phyloP scores from a whole-genome alignment of 768 basidiomycete species.

The Macrocybe gigantea region DNA sequence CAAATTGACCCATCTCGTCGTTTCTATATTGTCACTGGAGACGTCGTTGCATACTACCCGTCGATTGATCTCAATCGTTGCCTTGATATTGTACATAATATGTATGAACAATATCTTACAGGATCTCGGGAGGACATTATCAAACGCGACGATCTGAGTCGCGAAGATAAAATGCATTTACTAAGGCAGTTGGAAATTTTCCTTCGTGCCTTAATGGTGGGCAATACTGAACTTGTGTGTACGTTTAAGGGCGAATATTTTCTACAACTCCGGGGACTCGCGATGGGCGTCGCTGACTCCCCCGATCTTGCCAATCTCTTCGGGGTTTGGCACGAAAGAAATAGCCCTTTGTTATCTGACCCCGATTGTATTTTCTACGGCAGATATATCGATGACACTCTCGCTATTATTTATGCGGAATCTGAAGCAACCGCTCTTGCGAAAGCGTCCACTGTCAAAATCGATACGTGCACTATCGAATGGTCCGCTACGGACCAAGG shows the following conservation, averaged over 20 bases:
- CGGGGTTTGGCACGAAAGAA: conserved; percentile 15
- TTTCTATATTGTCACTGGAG: conserved; percentile 22
- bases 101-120: conserved; percentile 10
- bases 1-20: conserved; percentile 1
- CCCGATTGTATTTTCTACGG: conserved; percentile 18
- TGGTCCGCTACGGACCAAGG: conserved; percentile 6
- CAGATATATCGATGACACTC: conserved; percentile 25
- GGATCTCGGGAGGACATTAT: conserved; percentile 1
- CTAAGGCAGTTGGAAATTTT: conserved; percentile 8
- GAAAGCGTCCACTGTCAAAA: conserved; percentile 2
- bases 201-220: conserved; percentile 7
- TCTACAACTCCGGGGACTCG: conserved; percentile 19
- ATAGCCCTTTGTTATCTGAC: conserved; percentile 3
- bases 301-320: conserved; percentile 26
- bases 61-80: conserved; percentile 16
- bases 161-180: conserved; percentile 1
- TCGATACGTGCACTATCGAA: conserved; percentile 13
- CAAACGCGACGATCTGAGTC: background rate
- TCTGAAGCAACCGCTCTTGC: conserved; percentile 11
- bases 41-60: conserved; percentile 28
- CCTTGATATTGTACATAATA: conserved; percentile 12
- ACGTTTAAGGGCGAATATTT: conserved; percentile 15
- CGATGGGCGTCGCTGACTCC: conserved; percentile 24
- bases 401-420: conserved; percentile 14
- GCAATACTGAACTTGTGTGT: conserved; percentile 15